A percentile compares a stretch with the other conserved stretches of the same genome.
Evolutionary conservation across 495 filamentous ascomycete genomes (phyloP).

Genomic region (Neurospora tetraspora): DNA sequence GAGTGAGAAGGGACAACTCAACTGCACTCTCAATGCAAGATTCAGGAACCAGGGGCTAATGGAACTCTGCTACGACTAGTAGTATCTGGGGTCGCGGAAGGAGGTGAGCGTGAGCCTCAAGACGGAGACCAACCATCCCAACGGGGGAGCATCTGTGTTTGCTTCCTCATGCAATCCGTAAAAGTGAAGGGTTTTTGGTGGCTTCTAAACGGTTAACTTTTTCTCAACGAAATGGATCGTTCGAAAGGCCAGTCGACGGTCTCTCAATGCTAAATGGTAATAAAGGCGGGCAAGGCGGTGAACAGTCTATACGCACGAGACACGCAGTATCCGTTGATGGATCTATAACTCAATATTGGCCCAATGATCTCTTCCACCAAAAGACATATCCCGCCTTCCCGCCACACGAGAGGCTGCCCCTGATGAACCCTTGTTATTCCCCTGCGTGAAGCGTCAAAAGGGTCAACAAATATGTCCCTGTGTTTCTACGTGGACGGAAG

Average conservation of each 20-base stretch:
- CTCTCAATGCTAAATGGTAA: not conserved
- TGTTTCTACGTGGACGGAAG: not conserved
- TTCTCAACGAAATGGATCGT: not conserved
- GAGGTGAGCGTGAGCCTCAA: not conserved
- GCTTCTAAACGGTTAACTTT: not conserved
- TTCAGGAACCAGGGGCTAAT: not conserved
- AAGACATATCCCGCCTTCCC: not conserved
- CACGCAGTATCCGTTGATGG: not conserved
- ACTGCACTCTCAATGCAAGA: not conserved
- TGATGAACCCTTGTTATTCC: not conserved
- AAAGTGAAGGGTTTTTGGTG: not conserved
- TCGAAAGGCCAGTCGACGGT: not conserved
- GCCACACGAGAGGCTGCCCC: not conserved
- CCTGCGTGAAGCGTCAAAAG: not conserved
- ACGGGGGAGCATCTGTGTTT: not conserved
- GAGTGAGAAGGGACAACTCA: not conserved
- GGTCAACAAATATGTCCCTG: not conserved
- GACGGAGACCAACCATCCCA: too few relatives aligned
- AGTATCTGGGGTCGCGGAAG: not conserved
- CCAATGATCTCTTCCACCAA: not conserved
- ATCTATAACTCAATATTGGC: not conserved
- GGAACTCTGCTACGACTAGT: not conserved
- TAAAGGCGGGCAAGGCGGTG: not conserved
- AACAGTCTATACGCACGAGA: not conserved
- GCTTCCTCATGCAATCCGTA: not conserved